Evolutionary conservation across 768 basidiomycete genomes (phyloP), one percentile per base, ranked within the genome.

Genomic region (Lentinus brumalis): DNA sequence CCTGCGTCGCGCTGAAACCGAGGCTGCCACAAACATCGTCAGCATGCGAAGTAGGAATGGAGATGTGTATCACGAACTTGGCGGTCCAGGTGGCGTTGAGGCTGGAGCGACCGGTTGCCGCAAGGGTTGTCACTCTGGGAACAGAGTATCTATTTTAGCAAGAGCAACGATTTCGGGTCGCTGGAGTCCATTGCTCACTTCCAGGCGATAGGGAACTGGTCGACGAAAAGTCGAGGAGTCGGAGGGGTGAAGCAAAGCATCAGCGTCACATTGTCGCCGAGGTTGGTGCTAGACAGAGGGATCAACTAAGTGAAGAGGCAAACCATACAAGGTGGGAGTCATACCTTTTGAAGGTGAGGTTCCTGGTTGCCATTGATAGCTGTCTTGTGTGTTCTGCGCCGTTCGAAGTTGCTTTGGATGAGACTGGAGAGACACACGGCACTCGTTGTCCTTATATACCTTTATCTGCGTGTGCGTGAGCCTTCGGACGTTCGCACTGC

Each of bases 231-330:
- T 9, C 32, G 31, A 4, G 41, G 49, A 4, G 31, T 5, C 15
- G 60, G 55, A n/a, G 60, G 53, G 7, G 55, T 52, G 55, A 61
- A 61, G 42, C 50, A 56, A 3, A 61, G 42, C 44, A 61, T 51
- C 29, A 61, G 50, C 15, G 38, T 51, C 39, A 61, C 55, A 57
- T 61, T 45, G 2, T 61, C 55, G 12, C 60, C 60, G 12, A 61
- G 50, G 60, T 61, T 39, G 21, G 30, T 26, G 51, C 60, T 61
- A 30, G 2, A 14, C 10, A 46, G 4, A 11, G 47, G 21, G 12
- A 30, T 14, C 18, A n/a, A 3, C 29, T 26, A 26, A 26, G 21
- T 26, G 21, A 26, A 26, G 21, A 26, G 21, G 21, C 21, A 26
- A 26, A 26, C 21, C 21, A 26, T 26, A 26, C 21, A 26, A 26